These are phyloP conservation scores for Malus hybrid DNA, from an alignment of 331 rosid species.

Conservation along the genomic window DNA sequence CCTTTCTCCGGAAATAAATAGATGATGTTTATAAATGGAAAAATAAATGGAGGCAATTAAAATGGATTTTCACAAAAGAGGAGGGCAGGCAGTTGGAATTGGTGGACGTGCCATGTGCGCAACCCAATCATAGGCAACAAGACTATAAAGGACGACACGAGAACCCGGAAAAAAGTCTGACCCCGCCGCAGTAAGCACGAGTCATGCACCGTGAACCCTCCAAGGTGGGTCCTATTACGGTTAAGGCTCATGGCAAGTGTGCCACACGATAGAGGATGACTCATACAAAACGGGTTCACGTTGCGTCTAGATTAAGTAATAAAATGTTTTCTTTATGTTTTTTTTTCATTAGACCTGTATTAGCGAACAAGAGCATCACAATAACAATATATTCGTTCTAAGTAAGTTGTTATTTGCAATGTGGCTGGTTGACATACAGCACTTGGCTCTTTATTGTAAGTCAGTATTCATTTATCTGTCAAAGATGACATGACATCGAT, in stretches of 20 bases:
- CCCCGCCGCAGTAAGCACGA: background rate
- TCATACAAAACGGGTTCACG: too few relatives aligned
- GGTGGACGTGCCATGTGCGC: background rate
- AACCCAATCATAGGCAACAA: background rate
- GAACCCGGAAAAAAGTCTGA: background rate
- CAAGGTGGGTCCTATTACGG: background rate
- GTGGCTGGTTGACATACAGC: too few relatives aligned
- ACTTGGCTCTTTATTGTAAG: too few relatives aligned
- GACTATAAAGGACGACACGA: background rate
- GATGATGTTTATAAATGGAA: background rate
- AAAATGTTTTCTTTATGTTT: too few relatives aligned
- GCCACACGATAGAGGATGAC: background rate
- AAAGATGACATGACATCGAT: too few relatives aligned
- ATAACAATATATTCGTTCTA: too few relatives aligned
- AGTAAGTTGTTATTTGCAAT: too few relatives aligned
- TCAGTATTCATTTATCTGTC: too few relatives aligned
- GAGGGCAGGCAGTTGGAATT: background rate
- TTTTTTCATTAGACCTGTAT: too few relatives aligned
- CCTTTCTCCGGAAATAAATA: background rate
- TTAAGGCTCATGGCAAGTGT: background rate
- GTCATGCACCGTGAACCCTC: background rate
- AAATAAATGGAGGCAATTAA: background rate
- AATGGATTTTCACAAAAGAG: background rate
- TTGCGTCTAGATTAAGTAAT: too few relatives aligned
- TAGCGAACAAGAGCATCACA: too few relatives aligned